A percentile compares a stretch with the other conserved stretches of the same genome.
These are phyloP conservation scores for Lichtheimia ramosa DNA, from an alignment of 371 early-diverging fungal species.

Conservation along the genomic window DNA sequence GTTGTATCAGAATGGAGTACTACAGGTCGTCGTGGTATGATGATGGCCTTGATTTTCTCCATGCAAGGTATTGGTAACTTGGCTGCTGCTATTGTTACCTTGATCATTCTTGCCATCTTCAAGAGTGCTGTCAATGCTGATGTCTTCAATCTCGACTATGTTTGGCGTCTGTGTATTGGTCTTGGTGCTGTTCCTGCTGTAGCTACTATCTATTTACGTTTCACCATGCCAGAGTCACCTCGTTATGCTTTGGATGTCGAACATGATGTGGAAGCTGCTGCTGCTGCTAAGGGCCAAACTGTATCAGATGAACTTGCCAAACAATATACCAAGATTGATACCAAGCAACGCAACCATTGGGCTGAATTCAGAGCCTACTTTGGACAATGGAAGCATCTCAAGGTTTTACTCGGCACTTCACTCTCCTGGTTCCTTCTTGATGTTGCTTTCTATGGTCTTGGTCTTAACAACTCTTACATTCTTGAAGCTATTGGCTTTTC, in stretches of 20 bases:
- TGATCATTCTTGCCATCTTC: conserved; percentile 70
- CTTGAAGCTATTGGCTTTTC: conserved; percentile 72
- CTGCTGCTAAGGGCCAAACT: conserved; percentile 50
- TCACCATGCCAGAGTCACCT: conserved; percentile 92
- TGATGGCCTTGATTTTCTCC: conserved; percentile 81
- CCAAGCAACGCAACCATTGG: conserved; percentile 45
- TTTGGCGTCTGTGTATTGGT: conserved; percentile 85
- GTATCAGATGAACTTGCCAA: conserved; percentile 36
- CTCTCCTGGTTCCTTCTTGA: conserved; percentile 87
- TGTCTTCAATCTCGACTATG: conserved; percentile 75
- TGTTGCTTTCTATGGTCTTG: conserved; percentile 87
- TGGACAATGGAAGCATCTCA: conserved; percentile 74
- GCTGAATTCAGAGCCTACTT: conserved; percentile 75
- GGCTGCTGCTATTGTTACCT: conserved; percentile 71
- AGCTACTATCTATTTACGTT: conserved; percentile 82
- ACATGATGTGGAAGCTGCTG: conserved; percentile 66
- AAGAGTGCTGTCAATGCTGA: conserved; percentile 63
- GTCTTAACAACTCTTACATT: conserved; percentile 78
- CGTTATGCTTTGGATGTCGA: conserved; percentile 81
- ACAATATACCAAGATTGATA: conserved; percentile 46
- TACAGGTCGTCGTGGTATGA: conserved; percentile 66
- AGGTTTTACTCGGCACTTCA: conserved; percentile 76
- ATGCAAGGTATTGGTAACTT: conserved; percentile 93
- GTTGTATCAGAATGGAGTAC: conserved; percentile 89
- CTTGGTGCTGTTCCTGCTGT: conserved; percentile 82